Evolutionary conservation across 139 green algal species (phyloP).

Genomic region (Chlamydomonas asymmetrica): DNA sequence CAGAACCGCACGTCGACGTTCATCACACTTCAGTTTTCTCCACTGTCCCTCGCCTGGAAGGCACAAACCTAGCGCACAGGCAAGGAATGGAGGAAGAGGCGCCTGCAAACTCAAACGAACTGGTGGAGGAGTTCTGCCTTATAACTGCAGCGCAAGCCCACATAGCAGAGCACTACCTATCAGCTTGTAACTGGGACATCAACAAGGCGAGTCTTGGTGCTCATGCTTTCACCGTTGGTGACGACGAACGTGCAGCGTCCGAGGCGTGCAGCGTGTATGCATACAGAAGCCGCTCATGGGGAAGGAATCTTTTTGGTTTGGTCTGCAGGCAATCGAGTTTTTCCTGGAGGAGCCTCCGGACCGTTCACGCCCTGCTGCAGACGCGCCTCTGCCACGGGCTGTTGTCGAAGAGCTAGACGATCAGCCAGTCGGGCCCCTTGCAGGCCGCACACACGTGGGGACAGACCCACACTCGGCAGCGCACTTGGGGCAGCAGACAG

Average conservation of each 20-base stretch:
- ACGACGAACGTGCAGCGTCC: too few species aligned
- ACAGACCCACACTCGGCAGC: not conserved
- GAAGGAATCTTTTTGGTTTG: not conserved
- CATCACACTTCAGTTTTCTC: too few species aligned
- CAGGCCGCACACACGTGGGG: too few species aligned
- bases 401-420: not conserved
- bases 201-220: conserved; percentile 35
- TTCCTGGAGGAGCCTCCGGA: conserved; percentile 37
- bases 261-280: not conserved
- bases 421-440: too few species aligned
- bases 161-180: conserved; percentile 46
- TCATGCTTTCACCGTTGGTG: too few species aligned
- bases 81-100: too few species aligned
- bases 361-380: too few species aligned
- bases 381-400: not conserved
- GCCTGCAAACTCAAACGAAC: conserved; percentile 6
- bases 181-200: conserved; percentile 45
- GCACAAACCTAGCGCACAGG: too few species aligned
- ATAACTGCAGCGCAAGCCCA: conserved; percentile 36
- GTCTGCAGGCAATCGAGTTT: conserved; percentile 19
- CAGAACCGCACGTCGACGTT: too few species aligned
- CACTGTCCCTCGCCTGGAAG: too few species aligned
- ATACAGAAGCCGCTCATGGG: not conserved
- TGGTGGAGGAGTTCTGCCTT: conserved; percentile 32
- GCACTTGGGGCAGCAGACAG: not conserved